Percentiles rank a stretch among this genome's conserved stretches.
These are phyloP conservation scores for Ehretia macrophylla DNA, from an alignment of 257 asterid genomes.

Conservation along the genomic window DNA sequence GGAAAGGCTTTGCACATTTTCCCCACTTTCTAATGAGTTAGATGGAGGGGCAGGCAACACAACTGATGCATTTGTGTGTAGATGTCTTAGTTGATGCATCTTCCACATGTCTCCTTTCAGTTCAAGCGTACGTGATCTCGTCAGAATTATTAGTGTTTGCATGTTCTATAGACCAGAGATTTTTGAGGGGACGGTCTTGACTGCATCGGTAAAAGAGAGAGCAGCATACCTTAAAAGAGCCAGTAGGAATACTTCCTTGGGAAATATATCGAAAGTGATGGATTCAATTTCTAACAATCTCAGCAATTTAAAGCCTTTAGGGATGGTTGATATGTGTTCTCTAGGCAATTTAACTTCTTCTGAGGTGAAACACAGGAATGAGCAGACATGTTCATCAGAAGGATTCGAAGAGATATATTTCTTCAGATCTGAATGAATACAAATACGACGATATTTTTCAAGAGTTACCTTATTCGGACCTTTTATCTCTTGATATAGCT, in stretches of 20 bases:
- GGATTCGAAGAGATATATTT: constrained; percentile 14
- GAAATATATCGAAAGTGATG: constrained; percentile 25
- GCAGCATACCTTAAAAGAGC: constrained; percentile 25
- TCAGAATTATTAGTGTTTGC: background rate
- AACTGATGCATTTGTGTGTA: constrained; percentile 3
- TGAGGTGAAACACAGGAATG: constrained; percentile 30
- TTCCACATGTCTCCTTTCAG: constrained; percentile 16
- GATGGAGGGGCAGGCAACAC: background rate
- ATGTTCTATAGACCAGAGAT: background rate
- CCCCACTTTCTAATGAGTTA: background rate
- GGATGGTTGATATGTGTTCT: constrained; percentile 21
- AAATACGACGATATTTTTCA: constrained; percentile 32
- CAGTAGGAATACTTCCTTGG: constrained; percentile 13
- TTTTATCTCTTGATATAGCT: constrained; percentile 36
- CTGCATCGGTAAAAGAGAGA: background rate
- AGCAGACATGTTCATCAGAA: constrained; percentile 24
- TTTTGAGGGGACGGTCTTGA: background rate
- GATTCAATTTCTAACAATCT: constrained; percentile 26
- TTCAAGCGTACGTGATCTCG: background rate
- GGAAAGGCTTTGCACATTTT: constrained; percentile 8
- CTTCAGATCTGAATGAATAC: constrained; percentile 25
- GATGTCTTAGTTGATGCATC: constrained; percentile 12
- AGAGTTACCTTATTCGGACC: constrained; percentile 10
- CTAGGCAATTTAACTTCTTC: constrained; percentile 11
- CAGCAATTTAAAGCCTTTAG: constrained; percentile 22